These are phyloP conservation scores for Marasmius sp. DNA, from an alignment of 1,284 basidiomycete species.

Conservation along the genomic window DNA sequence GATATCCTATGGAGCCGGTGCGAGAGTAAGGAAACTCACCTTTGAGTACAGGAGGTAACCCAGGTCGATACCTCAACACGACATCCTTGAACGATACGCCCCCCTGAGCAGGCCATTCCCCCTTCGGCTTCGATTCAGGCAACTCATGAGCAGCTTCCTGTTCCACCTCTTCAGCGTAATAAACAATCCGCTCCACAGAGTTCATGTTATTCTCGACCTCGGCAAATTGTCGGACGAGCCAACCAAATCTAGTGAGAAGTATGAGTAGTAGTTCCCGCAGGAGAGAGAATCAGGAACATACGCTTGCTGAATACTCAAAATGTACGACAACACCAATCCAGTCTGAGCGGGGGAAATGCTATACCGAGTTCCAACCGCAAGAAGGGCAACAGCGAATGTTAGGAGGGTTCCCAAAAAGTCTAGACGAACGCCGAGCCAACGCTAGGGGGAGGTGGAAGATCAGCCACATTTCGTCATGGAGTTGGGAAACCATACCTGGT, in stretches of 20 bases:
- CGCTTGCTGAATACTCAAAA: slow-evolving; percentile 71
- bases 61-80: slow-evolving; percentile 71
- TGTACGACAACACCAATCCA: slow-evolving; percentile 75
- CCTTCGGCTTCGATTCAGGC: slow-evolving; percentile 52
- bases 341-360: slow-evolving; percentile 79
- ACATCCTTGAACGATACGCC: slow-evolving; percentile 62
- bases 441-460: slow-evolving; percentile 37
- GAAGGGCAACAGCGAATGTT: slow-evolving; percentile 78
- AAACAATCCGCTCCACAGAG: slow-evolving; percentile 80
- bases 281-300: slow-evolving; percentile 23
- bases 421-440: slow-evolving; percentile 88
- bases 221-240: slow-evolving; percentile 81
- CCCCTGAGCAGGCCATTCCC: slow-evolving; percentile 70
- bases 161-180: slow-evolving; percentile 75
- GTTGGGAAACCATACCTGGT: slow-evolving; percentile 55
- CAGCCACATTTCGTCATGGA: neutral
- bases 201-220: slow-evolving; percentile 94
- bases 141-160: slow-evolving; percentile 79
- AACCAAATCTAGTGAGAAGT: slow-evolving; percentile 60
- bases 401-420: slow-evolving; percentile 82
- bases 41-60: slow-evolving; percentile 68
- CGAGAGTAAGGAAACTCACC: slow-evolving; percentile 20
- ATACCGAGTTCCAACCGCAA: slow-evolving; percentile 75
- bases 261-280: too few species aligned
- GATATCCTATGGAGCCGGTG: too few species aligned